Evolutionary conservation across 148 eudicot genomes (phyloP), one percentile per base, ranked within the genome.

Genomic region (Camellia sinensis): DNA sequence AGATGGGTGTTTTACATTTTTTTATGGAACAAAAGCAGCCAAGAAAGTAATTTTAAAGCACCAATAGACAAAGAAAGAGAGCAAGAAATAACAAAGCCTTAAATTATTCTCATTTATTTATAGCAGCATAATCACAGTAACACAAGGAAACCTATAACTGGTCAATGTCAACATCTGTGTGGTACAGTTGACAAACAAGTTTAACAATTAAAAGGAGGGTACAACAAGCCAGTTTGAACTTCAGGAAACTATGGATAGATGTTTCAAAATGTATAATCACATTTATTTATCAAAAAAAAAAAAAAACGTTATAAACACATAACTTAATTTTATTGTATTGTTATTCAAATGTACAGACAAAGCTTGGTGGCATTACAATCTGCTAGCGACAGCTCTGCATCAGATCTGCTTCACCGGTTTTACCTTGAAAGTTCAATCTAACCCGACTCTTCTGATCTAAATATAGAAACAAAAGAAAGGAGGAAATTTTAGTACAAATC

Each of bases 221-320:
- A 8, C 60, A 56, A 56, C 60, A 14, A 56, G 37, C 37, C 7
- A 14, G 12, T 12, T 56, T 7, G 60, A 56, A 56, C 60, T 56
- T 56, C 60, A 13, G 60, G 15, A 56, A 56, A 11, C 60, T 3
- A 10, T 10, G 3, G 60, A 14, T 14, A 8, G 13, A 13, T 11
- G 12, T 56, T 48, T 4, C 52, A 21, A 63, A 5, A 6, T 13
- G 21, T 7, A 19, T 63, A 89, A 93, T 77, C 94, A 29, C 37
- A 29, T 29, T 29, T 29, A 29, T 29, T 29, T 29, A 29, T 29
- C 37, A 29, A 29, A 29, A 29, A 29, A 29, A 29, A 29, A 29
- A 29, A 29, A 29, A 29, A 29, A 29, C 37, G 37, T 29, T 29
- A 29, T 29, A 29, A 48, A 0, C 7, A 48, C 52, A 48, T 7